phyloP scores from a whole-genome alignment of 2,329 filamentous ascomycete genomes.

The Pyricularia sp. region DNA sequence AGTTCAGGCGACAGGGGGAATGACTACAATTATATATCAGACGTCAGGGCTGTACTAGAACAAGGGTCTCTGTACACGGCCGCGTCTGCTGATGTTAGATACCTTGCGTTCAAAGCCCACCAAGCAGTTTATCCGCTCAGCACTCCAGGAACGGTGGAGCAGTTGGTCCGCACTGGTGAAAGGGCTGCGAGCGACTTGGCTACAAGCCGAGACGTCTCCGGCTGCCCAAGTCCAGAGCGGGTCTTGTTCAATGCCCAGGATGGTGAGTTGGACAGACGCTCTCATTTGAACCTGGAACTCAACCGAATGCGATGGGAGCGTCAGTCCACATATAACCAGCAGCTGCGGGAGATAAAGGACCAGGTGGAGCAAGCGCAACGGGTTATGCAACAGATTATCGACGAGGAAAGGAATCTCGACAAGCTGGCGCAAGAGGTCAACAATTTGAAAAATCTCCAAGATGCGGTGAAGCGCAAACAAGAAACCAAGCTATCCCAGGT shows the following conservation, averaged over 20 bases:
- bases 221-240: constrained; percentile 55
- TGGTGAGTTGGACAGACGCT: constrained; percentile 26
- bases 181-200: constrained; percentile 61
- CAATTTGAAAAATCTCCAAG: constrained; percentile 30
- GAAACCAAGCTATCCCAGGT: background rate
- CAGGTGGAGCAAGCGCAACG: constrained; percentile 36
- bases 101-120: background rate
- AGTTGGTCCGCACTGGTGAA: constrained; percentile 36
- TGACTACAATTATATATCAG: constrained; percentile 8
- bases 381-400: constrained; percentile 24
- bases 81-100: background rate
- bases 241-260: constrained; percentile 35
- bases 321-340: constrained; percentile 28
- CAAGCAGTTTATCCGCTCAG: background rate
- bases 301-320: constrained; percentile 32
- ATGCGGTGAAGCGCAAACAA: constrained; percentile 13
- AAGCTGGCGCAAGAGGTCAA: constrained; percentile 29
- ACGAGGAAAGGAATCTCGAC: constrained; percentile 30
- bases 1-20: constrained; percentile 10
- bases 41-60: background rate
- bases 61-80: background rate
- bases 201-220: constrained; percentile 46
- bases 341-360: constrained; percentile 38
- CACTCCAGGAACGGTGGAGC: background rate
- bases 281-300: constrained; percentile 33